Evolutionary conservation across 73 alveolate species (phyloP), one percentile per base, ranked within the genome.

Genomic region (Paramecium biaurelia): DNA sequence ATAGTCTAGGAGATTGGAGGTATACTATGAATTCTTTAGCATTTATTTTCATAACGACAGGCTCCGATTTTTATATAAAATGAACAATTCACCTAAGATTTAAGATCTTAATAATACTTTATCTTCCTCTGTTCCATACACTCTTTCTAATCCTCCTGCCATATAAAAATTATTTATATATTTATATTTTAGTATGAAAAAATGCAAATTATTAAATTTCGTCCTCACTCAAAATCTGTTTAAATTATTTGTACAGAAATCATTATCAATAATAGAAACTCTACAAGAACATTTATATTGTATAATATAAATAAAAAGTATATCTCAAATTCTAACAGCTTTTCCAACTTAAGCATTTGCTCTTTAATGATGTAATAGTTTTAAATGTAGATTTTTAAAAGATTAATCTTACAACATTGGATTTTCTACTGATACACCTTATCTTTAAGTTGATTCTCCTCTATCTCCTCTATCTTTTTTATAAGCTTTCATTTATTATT

Each of bases 1-100:
- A 99, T 86, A 7, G 99, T 99, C 92, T 98, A 98, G 70, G 99
- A 96, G 37, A 97, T 93, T 70, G 96, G 95, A 28, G 99, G 99
- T 41, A 97, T 98, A 93, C 98, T 98, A 94, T 99, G 99, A 76
- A 98, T 95, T 85, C 99, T 96, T 63, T 98, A 98, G 94, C 99
- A 99, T 45, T 98, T 96, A 88, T 99, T 99, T 49, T 99, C 99
- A 86, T 99, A 99, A 84, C 99, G 72, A 95, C 99, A 99, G 7
- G 99, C 99, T 20, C 99, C 99, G 57, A 99, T 99, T 95, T 99
- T 99, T 92, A 95, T 96, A 96, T 99, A 99, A 95, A 99, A 99
- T 84, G 99, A 99, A 92, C 99, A 99, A 93, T 98, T 99, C 92
- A 99, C 99, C 95, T 93, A 93, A 38, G 1, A 1, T 4, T 4